Evolutionary conservation across 495 filamentous ascomycete species (phyloP).

Genomic region (Thermothielavioides terrestris): DNA sequence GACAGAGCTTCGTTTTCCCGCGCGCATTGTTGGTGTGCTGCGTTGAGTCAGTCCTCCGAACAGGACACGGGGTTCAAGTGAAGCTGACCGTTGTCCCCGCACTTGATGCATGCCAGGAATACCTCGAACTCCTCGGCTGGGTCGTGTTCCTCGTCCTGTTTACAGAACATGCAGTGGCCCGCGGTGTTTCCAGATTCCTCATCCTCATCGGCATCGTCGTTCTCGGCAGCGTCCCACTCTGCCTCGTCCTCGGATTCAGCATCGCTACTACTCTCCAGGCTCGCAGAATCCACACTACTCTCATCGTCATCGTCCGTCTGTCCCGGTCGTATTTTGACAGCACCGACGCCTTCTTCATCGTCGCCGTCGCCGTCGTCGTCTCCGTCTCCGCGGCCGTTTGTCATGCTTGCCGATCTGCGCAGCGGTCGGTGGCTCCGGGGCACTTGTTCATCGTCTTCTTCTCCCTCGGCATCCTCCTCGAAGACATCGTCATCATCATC

Average conservation of each 20-base stretch:
- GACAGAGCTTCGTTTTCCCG: constrained; percentile 65
- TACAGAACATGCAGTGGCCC: constrained; percentile 71
- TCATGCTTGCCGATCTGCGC: constrained; percentile 32
- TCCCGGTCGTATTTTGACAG: constrained; percentile 60
- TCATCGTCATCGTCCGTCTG: constrained; percentile 40
- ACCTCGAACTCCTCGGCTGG: constrained; percentile 82
- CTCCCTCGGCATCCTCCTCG: constrained; percentile 32
- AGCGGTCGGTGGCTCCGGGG: constrained; percentile 9
- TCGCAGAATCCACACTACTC: constrained; percentile 17
- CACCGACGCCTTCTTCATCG: constrained; percentile 58
- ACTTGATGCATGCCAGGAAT: constrained; percentile 69
- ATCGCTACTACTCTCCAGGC: constrained; percentile 24
- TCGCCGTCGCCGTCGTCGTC: constrained; percentile 35
- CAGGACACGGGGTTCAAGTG: constrained; percentile 5
- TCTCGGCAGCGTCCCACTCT: constrained; percentile 55
- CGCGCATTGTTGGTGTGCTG: constrained; percentile 92
- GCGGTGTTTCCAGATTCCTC: constrained; percentile 47
- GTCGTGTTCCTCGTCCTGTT: constrained; percentile 75
- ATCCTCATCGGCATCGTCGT: constrained; percentile 65
- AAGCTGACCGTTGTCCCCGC: constrained; percentile 80
- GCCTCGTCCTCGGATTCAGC: constrained; percentile 28
- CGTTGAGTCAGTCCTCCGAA: constrained; percentile 34
- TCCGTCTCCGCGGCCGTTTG: constrained; percentile 25
- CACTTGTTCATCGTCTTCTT: constrained; percentile 29
- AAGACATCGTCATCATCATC: constrained; percentile 26